Evolutionary conservation across 1,139 yeast species (phyloP), one percentile per base, ranked within the genome.

Genomic region (Oligophagozyma castellii): DNA sequence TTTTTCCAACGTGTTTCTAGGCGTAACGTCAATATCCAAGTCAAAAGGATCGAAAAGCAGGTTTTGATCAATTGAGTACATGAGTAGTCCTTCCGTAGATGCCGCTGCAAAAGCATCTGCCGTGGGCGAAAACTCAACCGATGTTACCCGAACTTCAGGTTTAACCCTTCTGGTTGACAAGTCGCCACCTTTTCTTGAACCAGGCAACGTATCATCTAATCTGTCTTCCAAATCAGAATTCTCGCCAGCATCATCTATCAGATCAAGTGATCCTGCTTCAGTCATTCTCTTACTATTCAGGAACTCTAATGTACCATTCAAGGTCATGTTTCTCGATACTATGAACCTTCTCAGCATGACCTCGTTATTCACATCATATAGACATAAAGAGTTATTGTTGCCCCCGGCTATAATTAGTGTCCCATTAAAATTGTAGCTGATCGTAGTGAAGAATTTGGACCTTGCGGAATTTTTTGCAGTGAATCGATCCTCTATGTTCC

Each of bases 81-180:
- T 63, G 35, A 86, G 59, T 29, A 92, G 60, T 5, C 99, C 99
- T 53, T 89, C 98, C 0, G 98, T 89, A 1, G 95, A 75, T 0
- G 95, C 93, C 18, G 94, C 95, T 2, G 94, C 92, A 61, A 92
- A 92, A 16, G 94, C 73, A 24, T 79, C 66, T 5, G 93, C 79
- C 0, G 95, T 78, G 15, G 98, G 98, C 3, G 95, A 80, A 48
- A 86, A 89, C 39, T 67, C 69, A 23, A 92, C 66, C 4, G 78
- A 61, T 2, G 80, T 70, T 1, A 89, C 84, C 44, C 93, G 63
- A 15, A 89, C 67, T 36, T 78, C 93, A 0, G 95, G 93, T 39
- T 86, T 67, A 1, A 70, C 64, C 31, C 71, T 69, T 46, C 96
- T 67, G 12, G 73, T 67, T 16, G 93, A 73, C n/a, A 83, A 70